Evolutionary conservation across 345 rosid species (phyloP).

Genomic region (Noccaea bulbosa): DNA sequence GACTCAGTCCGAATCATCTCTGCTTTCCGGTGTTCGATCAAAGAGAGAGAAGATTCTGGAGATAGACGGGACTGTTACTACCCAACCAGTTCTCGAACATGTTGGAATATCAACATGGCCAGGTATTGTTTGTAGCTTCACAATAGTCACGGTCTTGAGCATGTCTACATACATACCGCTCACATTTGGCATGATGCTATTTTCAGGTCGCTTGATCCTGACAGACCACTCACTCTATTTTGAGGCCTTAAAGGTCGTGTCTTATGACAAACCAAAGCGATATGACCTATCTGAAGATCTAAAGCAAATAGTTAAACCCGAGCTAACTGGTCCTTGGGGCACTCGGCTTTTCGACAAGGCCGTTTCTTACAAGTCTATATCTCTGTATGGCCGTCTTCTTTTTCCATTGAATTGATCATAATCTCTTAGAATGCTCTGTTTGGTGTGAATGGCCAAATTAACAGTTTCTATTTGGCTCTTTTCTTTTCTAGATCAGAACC

Average conservation of each 20-base stretch:
- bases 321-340: conserved; percentile 98
- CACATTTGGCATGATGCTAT: conserved; percentile 27
- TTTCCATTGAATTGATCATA: not conserved
- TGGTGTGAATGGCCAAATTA: conserved; percentile 35
- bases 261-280: conserved; percentile 84
- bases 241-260: conserved; percentile 88
- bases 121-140: conserved; percentile 49
- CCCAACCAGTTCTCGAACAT: conserved; percentile 98
- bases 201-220: conserved; percentile 79
- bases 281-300: conserved; percentile 85
- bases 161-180: not conserved
- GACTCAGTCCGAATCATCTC: conserved; percentile 81
- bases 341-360: conserved; percentile 97
- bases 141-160: not conserved
- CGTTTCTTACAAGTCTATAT: conserved; percentile 76
- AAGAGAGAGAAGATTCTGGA: conserved; percentile 83
- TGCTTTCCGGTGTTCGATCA: conserved; percentile 71
- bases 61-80: conserved; percentile 93
- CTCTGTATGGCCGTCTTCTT: conserved; percentile 79
- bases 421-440: conserved; percentile 11
- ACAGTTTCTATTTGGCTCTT: conserved; percentile 32
- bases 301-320: conserved; percentile 88
- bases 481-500: conserved; percentile 80
- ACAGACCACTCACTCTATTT: conserved; percentile 93
- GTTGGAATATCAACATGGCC: conserved; percentile 97